These are phyloP conservation scores for Linanthus parryae DNA, from an alignment of 148 eudicot species.

Conservation along the genomic window DNA sequence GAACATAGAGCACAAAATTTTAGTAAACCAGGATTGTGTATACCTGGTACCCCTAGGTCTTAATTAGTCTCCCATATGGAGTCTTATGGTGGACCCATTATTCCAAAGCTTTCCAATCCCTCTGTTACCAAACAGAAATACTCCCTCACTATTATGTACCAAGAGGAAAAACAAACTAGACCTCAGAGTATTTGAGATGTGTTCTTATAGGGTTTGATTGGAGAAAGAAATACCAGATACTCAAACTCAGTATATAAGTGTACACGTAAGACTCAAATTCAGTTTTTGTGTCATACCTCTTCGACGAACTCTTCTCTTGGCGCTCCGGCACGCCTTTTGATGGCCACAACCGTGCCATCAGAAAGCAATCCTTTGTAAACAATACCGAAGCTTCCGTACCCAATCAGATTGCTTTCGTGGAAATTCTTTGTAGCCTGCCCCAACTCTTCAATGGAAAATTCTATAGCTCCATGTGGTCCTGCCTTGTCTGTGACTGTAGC, in stretches of 20 bases:
- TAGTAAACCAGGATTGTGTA: too few species aligned
- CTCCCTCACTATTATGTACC: not conserved
- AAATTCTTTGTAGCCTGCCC: slow-evolving; percentile 36
- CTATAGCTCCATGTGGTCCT: slow-evolving; percentile 22
- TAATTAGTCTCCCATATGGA: too few species aligned
- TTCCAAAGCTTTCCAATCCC: too few species aligned
- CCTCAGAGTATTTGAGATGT: not conserved
- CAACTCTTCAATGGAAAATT: slow-evolving; percentile 33
- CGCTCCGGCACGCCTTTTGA: slow-evolving; percentile 29
- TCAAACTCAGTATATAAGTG: too few species aligned
- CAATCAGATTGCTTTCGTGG: slow-evolving; percentile 31
- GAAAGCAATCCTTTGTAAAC: slow-evolving; percentile 40
- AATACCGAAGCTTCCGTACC: slow-evolving; percentile 37
- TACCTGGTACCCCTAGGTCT: too few species aligned
- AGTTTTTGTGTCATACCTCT: slow-evolving; percentile 29
- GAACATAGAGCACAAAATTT: too few species aligned
- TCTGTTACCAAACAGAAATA: too few species aligned
- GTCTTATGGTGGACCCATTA: too few species aligned
- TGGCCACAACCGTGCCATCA: slow-evolving; percentile 44
- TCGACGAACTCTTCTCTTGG: slow-evolving; percentile 26
- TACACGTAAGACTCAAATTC: too few species aligned
- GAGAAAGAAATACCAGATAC: not conserved
- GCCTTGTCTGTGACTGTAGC: slow-evolving; percentile 12
- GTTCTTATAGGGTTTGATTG: not conserved
- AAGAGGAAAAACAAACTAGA: not conserved